These are phyloP conservation scores for Kurtzmaniella quercitrusa DNA, from an alignment of 1,139 yeast species.

Conservation along the genomic window DNA sequence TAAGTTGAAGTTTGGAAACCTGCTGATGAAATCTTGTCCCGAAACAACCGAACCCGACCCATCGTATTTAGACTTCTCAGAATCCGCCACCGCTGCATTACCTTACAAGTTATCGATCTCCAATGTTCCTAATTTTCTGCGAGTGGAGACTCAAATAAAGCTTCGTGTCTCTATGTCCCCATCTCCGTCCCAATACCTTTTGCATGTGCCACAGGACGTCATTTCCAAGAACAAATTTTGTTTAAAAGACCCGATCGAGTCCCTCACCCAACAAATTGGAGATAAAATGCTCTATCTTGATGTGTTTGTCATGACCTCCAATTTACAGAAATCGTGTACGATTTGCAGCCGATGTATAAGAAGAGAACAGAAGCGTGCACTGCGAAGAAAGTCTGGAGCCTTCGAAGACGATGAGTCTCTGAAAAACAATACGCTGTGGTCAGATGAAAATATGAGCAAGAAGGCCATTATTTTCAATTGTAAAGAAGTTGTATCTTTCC, in stretches of 20 bases:
- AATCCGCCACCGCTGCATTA: conserved; percentile 34
- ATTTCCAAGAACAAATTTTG: conserved; percentile 84
- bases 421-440: conserved; percentile 57
- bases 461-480: conserved; percentile 88
- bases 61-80: conserved; percentile 36
- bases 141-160: conserved; percentile 95
- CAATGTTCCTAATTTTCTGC: conserved; percentile 71
- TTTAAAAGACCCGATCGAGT: conserved; percentile 43
- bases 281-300: conserved; percentile 59
- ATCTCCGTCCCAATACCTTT: conserved; percentile 63
- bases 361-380: conserved; percentile 90
- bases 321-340: conserved; percentile 54
- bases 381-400: conserved; percentile 72
- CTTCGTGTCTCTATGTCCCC: conserved; percentile 65
- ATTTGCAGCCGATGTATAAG: conserved; percentile 86
- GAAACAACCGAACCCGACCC: conserved; percentile 26
- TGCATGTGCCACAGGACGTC: conserved; percentile 82
- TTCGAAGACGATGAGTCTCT: conserved; percentile 21
- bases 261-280: conserved; percentile 42
- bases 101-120: conserved; percentile 58
- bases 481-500: conserved; percentile 77
- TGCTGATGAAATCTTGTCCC: conserved; percentile 38
- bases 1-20: conserved; percentile 55
- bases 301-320: conserved; percentile 60
- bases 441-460: conserved; percentile 70